These are phyloP conservation scores for Candida maris DNA, from an alignment of 805 yeast genomes.

Conservation along the genomic window DNA sequence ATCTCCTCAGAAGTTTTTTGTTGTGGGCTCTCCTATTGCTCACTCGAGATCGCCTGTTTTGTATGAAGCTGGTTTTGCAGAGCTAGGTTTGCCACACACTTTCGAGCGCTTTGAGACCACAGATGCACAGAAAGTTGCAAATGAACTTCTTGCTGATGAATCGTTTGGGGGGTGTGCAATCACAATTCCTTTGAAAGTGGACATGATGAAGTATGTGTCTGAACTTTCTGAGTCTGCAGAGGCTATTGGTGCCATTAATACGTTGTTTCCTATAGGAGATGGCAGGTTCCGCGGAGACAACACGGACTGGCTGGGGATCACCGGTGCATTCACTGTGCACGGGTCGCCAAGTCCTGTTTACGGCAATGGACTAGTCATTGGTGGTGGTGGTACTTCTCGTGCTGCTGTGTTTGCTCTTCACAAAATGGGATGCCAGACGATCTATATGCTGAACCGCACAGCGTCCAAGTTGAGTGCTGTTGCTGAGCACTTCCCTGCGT, in stretches of 20 bases:
- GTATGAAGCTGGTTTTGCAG: conserved; percentile 74
- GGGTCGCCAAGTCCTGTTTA: conserved; percentile 50
- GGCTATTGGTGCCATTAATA: conserved; percentile 91
- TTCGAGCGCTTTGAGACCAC: conserved; percentile 68
- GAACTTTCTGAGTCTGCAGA: conserved; percentile 73
- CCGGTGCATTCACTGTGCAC: conserved; percentile 55
- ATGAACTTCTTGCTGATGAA: conserved; percentile 43
- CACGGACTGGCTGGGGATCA: conserved; percentile 94
- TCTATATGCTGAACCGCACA: conserved; percentile 82
- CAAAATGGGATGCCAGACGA: conserved; percentile 69
- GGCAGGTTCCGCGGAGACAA: conserved; percentile 70
- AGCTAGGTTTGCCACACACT: conserved; percentile 72
- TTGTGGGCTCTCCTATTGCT: conserved; percentile 76
- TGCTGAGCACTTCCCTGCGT: conserved; percentile 53
- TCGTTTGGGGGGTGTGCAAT: conserved; percentile 91
- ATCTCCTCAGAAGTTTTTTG: conserved; percentile 53
- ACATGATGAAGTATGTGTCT: conserved; percentile 62
- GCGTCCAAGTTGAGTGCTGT: conserved; percentile 57
- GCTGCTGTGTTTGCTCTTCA: conserved; percentile 89
- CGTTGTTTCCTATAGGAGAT: conserved; percentile 59
- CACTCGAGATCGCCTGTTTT: conserved; percentile 89
- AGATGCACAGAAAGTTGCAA: conserved; percentile 53
- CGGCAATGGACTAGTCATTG: conserved; percentile 73
- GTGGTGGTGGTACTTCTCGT: conserved; percentile 97
- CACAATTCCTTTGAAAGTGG: conserved; percentile 89